A percentile compares a stretch with the other conserved stretches of the same genome.
phyloP scores from a whole-genome alignment of 2,329 filamentous ascomycete genomes.

The Epichloe sp. region DNA sequence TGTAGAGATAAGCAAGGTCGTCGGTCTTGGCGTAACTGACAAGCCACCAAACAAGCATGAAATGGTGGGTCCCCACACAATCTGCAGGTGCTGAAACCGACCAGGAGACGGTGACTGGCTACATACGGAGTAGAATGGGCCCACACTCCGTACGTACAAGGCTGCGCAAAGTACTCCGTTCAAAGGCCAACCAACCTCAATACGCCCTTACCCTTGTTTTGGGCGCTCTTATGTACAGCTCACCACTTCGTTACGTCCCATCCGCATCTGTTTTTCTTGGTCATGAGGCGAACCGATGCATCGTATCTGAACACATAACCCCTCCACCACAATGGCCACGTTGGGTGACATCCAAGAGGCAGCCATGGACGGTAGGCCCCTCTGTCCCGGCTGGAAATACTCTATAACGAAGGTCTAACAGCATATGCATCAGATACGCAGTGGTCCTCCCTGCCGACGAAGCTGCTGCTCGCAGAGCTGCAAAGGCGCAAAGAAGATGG shows the following conservation, averaged over 20 bases:
- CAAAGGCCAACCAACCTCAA: too few species aligned
- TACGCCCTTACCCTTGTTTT: background rate
- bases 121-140: too few species aligned
- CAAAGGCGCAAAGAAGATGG: constrained; percentile 29
- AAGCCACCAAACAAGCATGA: too few species aligned
- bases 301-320: background rate
- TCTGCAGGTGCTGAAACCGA: too few species aligned
- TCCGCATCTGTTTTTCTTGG: background rate
- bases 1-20: background rate
- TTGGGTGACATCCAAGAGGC: constrained; percentile 9
- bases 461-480: constrained; percentile 39
- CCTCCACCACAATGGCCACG: constrained; percentile 1
- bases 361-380: constrained; percentile 6
- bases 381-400: background rate
- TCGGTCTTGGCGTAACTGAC: background rate
- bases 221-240: too few species aligned
- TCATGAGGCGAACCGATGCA: constrained; percentile 2
- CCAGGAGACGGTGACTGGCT: too few species aligned
- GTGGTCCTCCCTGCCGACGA: constrained; percentile 39
- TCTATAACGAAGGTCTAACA: constrained; percentile 1
- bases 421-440: constrained; percentile 13
- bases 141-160: too few species aligned
- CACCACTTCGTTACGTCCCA: background rate
- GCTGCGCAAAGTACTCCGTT: too few species aligned
- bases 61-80: too few species aligned